Evolutionary conservation across 345 rosid genomes (phyloP), one percentile per base, ranked within the genome.

Genomic region (Populus euphratica): DNA sequence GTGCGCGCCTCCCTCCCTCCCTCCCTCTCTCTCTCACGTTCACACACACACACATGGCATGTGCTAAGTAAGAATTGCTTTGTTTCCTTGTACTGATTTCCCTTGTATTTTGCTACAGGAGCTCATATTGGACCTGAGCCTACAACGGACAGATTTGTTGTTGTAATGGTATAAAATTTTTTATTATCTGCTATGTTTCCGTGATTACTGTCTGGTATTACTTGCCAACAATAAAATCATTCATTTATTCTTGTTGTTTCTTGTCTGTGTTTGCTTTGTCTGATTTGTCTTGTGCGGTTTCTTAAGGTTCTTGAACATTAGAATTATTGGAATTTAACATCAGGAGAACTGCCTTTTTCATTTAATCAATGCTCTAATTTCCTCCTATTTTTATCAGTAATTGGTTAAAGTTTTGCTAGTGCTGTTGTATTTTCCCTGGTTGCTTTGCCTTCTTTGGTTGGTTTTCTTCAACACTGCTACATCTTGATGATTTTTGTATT

Each of bases 111-210:
- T 77, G 35, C 79, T 81, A 33, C 93, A 96, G 99, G 99, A 81
- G 94, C 98, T 75, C 98, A 96, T 81, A 92, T 92, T 85, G 98
- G 98, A 82, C 98, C 99, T 56, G 99, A 96, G 75, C 99, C 99
- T 21, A 96, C 98, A 6, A 96, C 98, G 11, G 99, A 96, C 85
- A 90, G 98, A 91, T 96, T 96, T 89, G 96, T 93, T 70, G 98
- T 92, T 72, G 97, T 96, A 75, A 93, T 91, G 98, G 98, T 96
- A 96, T 75, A 78, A 39, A 39, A 16, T 50, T 13, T 20, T 44
- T 41, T 36, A 27, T 6, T 9, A 31, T 38, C 38, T 33, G 4
- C 59, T 68, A 18, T 67, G 31, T 29, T 67, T 54, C 20, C 39
- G 14, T 41, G 50, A 14, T 3, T 47, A 47, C 50, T 47, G 18